Base-by-base conservation (phyloP, 306 rosid genomes). In the Medicago lupulina region DNA sequence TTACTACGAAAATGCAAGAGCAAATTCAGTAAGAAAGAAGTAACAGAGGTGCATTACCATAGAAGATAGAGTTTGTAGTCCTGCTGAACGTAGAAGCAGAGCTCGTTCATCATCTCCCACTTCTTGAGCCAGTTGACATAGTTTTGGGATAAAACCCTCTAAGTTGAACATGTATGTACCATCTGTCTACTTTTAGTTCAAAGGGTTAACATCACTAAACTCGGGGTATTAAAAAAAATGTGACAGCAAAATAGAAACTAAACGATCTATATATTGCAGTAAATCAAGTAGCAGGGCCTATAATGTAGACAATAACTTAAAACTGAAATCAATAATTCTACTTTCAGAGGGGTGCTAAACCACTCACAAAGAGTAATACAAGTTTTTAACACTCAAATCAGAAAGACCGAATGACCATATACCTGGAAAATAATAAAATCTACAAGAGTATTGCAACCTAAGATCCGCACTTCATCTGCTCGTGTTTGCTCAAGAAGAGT, bases 141-240 rank as follows among this genome's bases (percentile, higher is more conserved):
- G 93, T 80, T 95, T 95, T n/a, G 88, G 97, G 83, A 90, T 92
- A 74, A 95, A 88, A 69, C 97, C 99, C 88, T 95, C 99, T 76
- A 95, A 83, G 92, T 87, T 92, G 97, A 95, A 95, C 92, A 92
- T 89, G 90, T 80, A 91, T 15, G 97, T 86, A 88, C 92, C 82
- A 84, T 95, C 97, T 79, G 85, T 89, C 98, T 95, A 87, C 77
- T 86, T 89, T 83, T 69, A 86, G 74, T 76, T 86, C 79, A 85
- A 74, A 57, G 80, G 46, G 83, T 85, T 83, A 93, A 85, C 75
- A 71, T 78, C 85, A 79, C 67, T 78, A 71, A 77, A 80, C 61
- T 76, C 67, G 57, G 51, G 71, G 63, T 57, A 80, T 73, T 73
- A 40, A 74, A 73, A 40, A 64, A 21, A 44, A 21, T 6, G 18